A percentile compares a stretch with the other conserved stretches of the same genome.
Evolutionary conservation across 768 basidiomycete genomes (phyloP).

Genomic region (Russula foetens): DNA sequence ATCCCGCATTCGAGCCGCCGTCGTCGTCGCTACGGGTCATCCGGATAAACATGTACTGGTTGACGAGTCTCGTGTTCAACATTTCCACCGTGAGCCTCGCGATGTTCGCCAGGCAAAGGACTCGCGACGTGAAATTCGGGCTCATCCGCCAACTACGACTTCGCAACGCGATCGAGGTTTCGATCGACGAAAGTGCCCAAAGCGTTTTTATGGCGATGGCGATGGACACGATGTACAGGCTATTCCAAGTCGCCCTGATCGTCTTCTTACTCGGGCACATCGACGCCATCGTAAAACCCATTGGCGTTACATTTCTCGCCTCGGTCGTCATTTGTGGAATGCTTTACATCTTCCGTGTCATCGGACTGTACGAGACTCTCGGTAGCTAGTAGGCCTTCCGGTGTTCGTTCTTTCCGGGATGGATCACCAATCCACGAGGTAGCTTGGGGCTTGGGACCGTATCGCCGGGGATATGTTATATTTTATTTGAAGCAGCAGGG

Average conservation of each 20-base stretch:
- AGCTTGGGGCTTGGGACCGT: no score
- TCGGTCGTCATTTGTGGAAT: background rate
- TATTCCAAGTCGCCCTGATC: background rate
- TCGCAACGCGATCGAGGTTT: background rate
- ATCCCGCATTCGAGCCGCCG: background rate
- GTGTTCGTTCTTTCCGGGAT: background rate
- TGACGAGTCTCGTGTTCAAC: background rate
- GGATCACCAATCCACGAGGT: no score
- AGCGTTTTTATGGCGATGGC: no score
- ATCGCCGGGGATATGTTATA: no score
- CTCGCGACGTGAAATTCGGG: background rate
- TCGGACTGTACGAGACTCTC: background rate
- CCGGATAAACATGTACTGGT: background rate
- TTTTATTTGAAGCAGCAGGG: no score
- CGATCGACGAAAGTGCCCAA: background rate
- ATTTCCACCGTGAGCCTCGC: background rate
- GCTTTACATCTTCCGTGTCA: background rate
- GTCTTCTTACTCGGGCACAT: background rate
- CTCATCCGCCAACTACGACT: background rate
- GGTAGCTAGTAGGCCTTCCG: background rate
- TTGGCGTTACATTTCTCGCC: background rate
- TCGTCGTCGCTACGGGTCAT: background rate
- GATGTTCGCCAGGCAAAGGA: background rate
- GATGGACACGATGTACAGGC: background rate
- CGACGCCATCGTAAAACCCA: background rate